Evolutionary conservation across 768 basidiomycete species (phyloP).

Genomic region (Trametes maxima): DNA sequence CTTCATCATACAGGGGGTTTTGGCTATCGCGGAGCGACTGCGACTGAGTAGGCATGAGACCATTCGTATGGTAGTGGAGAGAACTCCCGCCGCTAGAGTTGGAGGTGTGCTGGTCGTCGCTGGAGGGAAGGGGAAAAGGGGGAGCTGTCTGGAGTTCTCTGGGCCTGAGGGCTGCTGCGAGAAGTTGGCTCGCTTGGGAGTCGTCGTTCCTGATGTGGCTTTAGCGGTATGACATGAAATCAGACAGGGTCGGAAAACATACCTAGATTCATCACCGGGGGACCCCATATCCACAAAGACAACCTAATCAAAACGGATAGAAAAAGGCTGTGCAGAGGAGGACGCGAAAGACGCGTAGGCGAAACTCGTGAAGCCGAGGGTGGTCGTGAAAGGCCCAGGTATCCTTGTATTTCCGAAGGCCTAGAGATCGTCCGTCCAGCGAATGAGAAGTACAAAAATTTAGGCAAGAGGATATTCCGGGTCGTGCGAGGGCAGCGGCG

Average conservation of each 20-base stretch:
- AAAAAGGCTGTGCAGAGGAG: not conserved
- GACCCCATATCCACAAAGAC: not conserved
- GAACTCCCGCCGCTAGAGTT: slow-evolving; percentile 28
- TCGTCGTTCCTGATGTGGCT: slow-evolving; percentile 19
- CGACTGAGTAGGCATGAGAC: slow-evolving; percentile 56
- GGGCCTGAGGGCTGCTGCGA: slow-evolving; percentile 18
- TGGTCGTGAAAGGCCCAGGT: not conserved
- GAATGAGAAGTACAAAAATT: not conserved
- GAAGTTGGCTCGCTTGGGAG: slow-evolving; percentile 28
- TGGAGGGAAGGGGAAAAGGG: no score
- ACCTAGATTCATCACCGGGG: slow-evolving; percentile 6
- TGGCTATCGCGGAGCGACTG: slow-evolving; percentile 46
- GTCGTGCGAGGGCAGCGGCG: not conserved
- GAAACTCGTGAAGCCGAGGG: not conserved
- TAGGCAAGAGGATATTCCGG: not conserved
- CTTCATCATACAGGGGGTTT: slow-evolving; percentile 36
- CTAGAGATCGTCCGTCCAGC: not conserved
- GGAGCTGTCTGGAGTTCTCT: slow-evolving; percentile 1
- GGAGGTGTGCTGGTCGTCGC: not conserved
- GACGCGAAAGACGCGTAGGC: slow-evolving; percentile 8
- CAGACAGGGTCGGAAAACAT: not conserved
- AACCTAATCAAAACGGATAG: not conserved
- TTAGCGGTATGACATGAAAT: not conserved
- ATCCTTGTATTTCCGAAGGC: not conserved
- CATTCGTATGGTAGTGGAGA: slow-evolving; percentile 57